phyloP scores from a whole-genome alignment of 108 stramenopile genomes.

The Fragilaria crotonensis region DNA sequence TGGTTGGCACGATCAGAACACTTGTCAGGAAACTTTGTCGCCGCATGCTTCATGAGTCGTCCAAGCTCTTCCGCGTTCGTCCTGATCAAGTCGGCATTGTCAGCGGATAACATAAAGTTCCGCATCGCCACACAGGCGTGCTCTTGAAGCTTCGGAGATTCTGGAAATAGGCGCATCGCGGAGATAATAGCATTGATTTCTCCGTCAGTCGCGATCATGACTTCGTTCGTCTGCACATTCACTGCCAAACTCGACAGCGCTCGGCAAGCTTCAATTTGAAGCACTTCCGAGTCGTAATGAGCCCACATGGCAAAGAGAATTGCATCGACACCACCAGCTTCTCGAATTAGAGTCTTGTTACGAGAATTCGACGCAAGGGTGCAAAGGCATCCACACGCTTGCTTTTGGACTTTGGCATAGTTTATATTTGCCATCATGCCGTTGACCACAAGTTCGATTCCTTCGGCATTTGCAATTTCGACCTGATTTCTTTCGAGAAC shows the following conservation, averaged over 20 bases:
- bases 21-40: constrained; percentile 9
- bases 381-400: constrained; percentile 38
- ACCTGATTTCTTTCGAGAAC: constrained; percentile 27
- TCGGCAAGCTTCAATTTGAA: constrained; percentile 31
- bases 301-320: constrained; percentile 38
- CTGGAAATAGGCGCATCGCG: constrained; percentile 29
- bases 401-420: constrained; percentile 37
- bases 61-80: constrained; percentile 13
- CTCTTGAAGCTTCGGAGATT: constrained; percentile 23
- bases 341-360: constrained; percentile 25
- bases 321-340: constrained; percentile 29
- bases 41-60: constrained; percentile 16
- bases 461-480: constrained; percentile 14
- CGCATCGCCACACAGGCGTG: constrained; percentile 31
- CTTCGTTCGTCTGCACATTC: constrained; percentile 26
- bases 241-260: constrained; percentile 29
- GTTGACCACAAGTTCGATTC: constrained; percentile 25
- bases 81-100: constrained; percentile 17
- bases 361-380: constrained; percentile 23
- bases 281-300: constrained; percentile 18
- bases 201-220: constrained; percentile 21
- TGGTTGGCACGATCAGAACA: constrained; percentile 24
- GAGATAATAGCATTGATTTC: constrained; percentile 33
- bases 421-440: constrained; percentile 34
- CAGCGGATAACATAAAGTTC: constrained; percentile 27